phyloP scores from a whole-genome alignment of 257 asterid species.

The Salvia miltiorrhiza region DNA sequence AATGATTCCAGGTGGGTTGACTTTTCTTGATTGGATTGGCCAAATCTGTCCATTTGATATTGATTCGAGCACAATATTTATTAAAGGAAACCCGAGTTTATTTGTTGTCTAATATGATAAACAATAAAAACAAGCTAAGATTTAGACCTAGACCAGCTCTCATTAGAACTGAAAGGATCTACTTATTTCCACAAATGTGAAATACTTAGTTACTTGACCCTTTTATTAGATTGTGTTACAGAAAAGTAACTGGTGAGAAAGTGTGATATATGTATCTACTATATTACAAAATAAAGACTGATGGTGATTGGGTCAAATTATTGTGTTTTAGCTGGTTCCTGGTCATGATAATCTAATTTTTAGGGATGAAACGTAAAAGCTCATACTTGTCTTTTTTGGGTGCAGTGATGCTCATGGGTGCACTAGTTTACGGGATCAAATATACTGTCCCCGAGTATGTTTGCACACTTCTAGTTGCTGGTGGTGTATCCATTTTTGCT shows the following conservation, averaged over 20 bases:
- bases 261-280: background rate
- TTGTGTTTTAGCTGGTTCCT: conserved; percentile 4
- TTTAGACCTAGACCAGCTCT: background rate
- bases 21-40: background rate
- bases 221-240: background rate
- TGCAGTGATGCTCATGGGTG: conserved; percentile 98
- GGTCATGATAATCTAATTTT: background rate
- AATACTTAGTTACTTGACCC: background rate
- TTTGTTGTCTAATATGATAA: background rate
- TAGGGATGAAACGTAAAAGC: background rate
- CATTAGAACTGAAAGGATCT: conserved; percentile 1
- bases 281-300: background rate
- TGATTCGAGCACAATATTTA: background rate
- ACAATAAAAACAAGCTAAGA: background rate
- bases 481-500: conserved; percentile 96
- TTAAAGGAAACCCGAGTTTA: background rate
- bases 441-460: conserved; percentile 84
- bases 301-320: background rate
- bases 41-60: background rate
- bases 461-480: conserved; percentile 93
- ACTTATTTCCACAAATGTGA: background rate
- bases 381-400: conserved; percentile 13
- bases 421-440: conserved; percentile 87
- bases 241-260: background rate
- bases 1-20: conserved; percentile 79